Percentiles rank a stretch among this genome's conserved stretches.
These are phyloP conservation scores for Bauhinia variegata DNA, from an alignment of 306 rosid genomes.

Conservation along the genomic window DNA sequence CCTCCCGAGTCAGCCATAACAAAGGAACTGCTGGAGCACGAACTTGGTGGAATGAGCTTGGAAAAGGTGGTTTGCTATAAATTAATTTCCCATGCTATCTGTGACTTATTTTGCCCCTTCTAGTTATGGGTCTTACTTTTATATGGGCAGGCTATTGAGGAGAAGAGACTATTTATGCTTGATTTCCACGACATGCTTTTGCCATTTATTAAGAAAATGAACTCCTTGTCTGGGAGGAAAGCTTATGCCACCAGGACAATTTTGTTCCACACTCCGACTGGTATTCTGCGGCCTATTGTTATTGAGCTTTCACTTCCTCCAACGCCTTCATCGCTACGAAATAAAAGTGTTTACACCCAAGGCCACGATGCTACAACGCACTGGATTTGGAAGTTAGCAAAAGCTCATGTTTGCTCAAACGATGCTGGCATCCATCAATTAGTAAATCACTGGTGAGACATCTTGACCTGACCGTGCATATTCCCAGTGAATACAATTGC, in stretches of 20 bases:
- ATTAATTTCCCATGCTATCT: conserved; percentile 15
- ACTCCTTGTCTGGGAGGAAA: conserved; percentile 75
- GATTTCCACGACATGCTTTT: conserved; percentile 80
- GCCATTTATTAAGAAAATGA: conserved; percentile 84
- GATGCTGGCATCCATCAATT: conserved; percentile 94
- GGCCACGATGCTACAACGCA: conserved; percentile 83
- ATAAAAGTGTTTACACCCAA: conserved; percentile 65
- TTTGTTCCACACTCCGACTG: conserved; percentile 52
- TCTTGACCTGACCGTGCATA: conserved; percentile 1
- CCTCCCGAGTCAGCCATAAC: conserved; percentile 79
- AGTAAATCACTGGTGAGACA: conserved; percentile 87
- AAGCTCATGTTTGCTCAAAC: conserved; percentile 92
- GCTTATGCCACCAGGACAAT: conserved; percentile 88
- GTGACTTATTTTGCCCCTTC: conserved; percentile 24
- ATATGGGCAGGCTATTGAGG: conserved; percentile 71
- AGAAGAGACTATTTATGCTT: conserved; percentile 77
- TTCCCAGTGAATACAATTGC: background rate
- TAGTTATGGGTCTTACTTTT: conserved; percentile 31
- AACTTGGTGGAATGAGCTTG: conserved; percentile 72
- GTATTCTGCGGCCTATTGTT: conserved; percentile 67
- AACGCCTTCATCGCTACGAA: conserved; percentile 49
- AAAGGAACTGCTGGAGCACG: conserved; percentile 75
- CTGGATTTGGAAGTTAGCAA: conserved; percentile 96
- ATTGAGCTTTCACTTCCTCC: conserved; percentile 90
- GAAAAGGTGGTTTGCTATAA: conserved; percentile 73